A percentile compares a stretch with the other conserved stretches of the same genome.
Conservation (phyloP, 1,284 basidiomycete genomes). For the Leccinum fuscescens region DNA sequence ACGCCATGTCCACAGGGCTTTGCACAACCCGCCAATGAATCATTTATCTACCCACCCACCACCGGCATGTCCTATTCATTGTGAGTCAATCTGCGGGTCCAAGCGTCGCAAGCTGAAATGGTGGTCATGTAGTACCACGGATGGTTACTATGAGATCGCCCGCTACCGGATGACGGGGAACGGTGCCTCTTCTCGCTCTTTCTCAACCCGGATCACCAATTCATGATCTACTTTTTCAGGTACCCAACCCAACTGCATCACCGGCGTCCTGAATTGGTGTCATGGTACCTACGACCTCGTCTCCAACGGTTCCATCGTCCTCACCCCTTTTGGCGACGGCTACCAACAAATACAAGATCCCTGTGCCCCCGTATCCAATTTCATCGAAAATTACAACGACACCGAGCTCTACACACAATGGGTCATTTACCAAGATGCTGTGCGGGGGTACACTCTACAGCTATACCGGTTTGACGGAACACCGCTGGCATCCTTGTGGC, state of each 20-base stretch:
- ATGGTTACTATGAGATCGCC: slow-evolving; percentile 83
- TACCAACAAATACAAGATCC: slow-evolving; percentile 91
- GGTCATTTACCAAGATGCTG: slow-evolving; percentile 39
- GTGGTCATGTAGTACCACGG: slow-evolving; percentile 48
- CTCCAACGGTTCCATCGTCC: slow-evolving; percentile 73
- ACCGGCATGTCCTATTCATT: slow-evolving; percentile 88
- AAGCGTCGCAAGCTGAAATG: slow-evolving; percentile 9
- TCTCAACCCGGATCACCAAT: not conserved
- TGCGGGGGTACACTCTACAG: slow-evolving; percentile 40
- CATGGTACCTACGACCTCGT: slow-evolving; percentile 75
- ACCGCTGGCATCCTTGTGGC: slow-evolving; percentile 36
- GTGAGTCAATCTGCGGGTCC: slow-evolving; percentile 46
- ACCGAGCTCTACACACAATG: slow-evolving; percentile 43
- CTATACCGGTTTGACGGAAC: slow-evolving; percentile 42
- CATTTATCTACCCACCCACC: slow-evolving; percentile 78
- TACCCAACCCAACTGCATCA: slow-evolving; percentile 76
- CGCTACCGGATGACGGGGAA: slow-evolving; percentile 86
- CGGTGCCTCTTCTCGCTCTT: slow-evolving; percentile 42
- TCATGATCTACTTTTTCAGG: slow-evolving; percentile 40
- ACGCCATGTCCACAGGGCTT: slow-evolving; percentile 56
- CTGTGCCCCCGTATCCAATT: slow-evolving; percentile 82
- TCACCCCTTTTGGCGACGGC: slow-evolving; percentile 77
- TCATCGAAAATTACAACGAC: slow-evolving; percentile 78
- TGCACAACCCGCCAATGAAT: slow-evolving; percentile 75
- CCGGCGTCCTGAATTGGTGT: slow-evolving; percentile 80